Evolutionary conservation across 768 basidiomycete genomes (phyloP).

Genomic region (Vararia minispora): DNA sequence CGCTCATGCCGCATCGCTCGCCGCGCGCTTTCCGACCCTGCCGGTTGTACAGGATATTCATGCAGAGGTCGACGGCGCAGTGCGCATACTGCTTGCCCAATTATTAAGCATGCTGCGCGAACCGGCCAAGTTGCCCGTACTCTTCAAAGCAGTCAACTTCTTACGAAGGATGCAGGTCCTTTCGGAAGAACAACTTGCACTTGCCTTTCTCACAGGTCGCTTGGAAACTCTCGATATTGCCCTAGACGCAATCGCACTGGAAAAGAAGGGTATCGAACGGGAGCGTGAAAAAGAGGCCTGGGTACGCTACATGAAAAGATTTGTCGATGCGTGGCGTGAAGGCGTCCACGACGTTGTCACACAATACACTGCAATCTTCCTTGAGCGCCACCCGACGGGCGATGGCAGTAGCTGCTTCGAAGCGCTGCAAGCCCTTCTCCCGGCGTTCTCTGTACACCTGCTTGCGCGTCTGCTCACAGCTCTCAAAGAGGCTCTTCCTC

Average conservation of each 20-base stretch:
- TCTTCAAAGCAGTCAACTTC: conserved; percentile 87
- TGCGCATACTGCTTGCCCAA: conserved; percentile 60
- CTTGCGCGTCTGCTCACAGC: conserved; percentile 57
- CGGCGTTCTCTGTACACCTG: conserved; percentile 55
- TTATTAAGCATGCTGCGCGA: conserved; percentile 73
- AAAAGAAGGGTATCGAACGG: conserved; percentile 25
- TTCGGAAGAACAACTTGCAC: conserved; percentile 63
- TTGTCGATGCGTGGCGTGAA: conserved; percentile 87
- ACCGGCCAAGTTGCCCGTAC: conserved; percentile 76
- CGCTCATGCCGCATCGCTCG: conserved; percentile 45
- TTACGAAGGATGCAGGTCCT: conserved; percentile 74
- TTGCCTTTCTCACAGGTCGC: conserved; percentile 74
- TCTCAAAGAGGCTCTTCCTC: conserved; percentile 50
- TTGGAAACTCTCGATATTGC: conserved; percentile 49
- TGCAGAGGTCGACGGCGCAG: conserved; percentile 55
- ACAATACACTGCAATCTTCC: conserved; percentile 83
- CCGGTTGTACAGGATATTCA: conserved; percentile 49
- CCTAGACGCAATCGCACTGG: conserved; percentile 38
- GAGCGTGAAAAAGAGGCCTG: conserved; percentile 52
- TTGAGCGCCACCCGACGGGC: conserved; percentile 43
- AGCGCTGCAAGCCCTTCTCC: conserved; percentile 41
- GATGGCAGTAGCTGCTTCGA: conserved; percentile 18
- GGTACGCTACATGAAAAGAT: conserved; percentile 70
- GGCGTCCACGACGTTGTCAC: conserved; percentile 87
- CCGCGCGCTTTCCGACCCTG: conserved; percentile 32